These are phyloP conservation scores for Vitis hybrid DNA, from an alignment of 177 flowering plant species.

Conservation along the genomic window DNA sequence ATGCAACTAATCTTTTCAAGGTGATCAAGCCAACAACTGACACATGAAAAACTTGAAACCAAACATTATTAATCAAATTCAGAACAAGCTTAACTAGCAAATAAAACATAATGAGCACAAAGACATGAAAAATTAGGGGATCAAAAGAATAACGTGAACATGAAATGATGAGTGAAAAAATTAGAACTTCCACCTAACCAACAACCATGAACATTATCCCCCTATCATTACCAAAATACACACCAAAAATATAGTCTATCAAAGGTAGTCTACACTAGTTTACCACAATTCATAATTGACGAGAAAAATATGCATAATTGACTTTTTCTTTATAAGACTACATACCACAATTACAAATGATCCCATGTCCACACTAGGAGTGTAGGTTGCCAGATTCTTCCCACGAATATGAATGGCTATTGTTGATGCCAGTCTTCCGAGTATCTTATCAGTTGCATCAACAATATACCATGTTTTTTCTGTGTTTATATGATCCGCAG, in stretches of 20 bases:
- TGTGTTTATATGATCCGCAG: constrained; percentile 75
- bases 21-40: too few species aligned
- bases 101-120: too few species aligned
- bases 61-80: too few species aligned
- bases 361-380: constrained; percentile 99
- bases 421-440: constrained; percentile 90
- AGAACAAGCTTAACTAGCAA: too few species aligned
- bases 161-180: too few species aligned
- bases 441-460: constrained; percentile 93
- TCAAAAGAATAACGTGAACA: too few species aligned
- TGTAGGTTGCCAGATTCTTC: constrained; percentile 82
- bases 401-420: constrained; percentile 90
- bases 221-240: too few species aligned
- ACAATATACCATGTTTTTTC: constrained; percentile 89
- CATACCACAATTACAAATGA: constrained; percentile 97
- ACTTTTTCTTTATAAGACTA: neutral
- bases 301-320: neutral
- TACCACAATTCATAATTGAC: neutral
- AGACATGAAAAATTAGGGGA: too few species aligned
- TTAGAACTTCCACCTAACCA: too few species aligned
- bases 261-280: neutral
- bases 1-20: too few species aligned
- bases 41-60: too few species aligned
- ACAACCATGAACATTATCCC: too few species aligned
- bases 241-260: neutral